phyloP scores from a whole-genome alignment of 257 asterid species.

The Rauvolfia tetraphylla region DNA sequence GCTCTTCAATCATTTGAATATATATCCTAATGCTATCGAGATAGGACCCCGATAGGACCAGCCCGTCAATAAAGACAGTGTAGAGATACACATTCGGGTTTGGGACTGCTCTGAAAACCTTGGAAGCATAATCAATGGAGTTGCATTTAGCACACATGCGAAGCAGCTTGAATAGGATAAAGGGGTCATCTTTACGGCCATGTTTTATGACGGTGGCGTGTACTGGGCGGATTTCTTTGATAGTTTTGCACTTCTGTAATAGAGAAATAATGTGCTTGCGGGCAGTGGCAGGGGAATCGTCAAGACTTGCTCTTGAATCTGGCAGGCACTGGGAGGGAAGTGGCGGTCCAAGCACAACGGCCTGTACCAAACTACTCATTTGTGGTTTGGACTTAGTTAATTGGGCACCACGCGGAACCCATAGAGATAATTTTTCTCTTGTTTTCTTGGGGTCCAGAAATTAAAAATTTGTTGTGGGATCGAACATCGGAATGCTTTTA shows the following conservation, averaged over 20 bases:
- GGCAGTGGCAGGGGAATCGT: conserved; percentile 11
- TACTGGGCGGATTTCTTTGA: conserved; percentile 28
- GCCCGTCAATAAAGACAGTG: conserved; percentile 40
- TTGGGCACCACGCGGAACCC: too few species aligned
- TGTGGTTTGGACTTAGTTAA: neutral
- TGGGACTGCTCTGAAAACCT: neutral
- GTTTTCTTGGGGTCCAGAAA: too few species aligned
- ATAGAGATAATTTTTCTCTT: too few species aligned
- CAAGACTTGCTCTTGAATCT: conserved; percentile 9
- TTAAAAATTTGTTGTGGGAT: too few species aligned
- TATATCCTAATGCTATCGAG: conserved; percentile 20
- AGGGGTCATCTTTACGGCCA: conserved; percentile 34
- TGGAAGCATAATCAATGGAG: neutral
- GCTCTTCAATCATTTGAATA: conserved; percentile 35
- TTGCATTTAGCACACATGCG: conserved; percentile 38
- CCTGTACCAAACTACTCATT: neutral
- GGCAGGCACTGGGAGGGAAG: neutral
- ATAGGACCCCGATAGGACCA: conserved; percentile 21
- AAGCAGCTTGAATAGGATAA: conserved; percentile 44
- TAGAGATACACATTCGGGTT: neutral
- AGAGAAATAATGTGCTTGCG: conserved; percentile 32
- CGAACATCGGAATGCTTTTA: too few species aligned
- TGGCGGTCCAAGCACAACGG: neutral
- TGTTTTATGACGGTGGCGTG: conserved; percentile 36
- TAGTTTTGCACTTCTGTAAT: conserved; percentile 35